phyloP scores from a whole-genome alignment of 2,329 filamentous ascomycete species.

The Sporothrix sp. region DNA sequence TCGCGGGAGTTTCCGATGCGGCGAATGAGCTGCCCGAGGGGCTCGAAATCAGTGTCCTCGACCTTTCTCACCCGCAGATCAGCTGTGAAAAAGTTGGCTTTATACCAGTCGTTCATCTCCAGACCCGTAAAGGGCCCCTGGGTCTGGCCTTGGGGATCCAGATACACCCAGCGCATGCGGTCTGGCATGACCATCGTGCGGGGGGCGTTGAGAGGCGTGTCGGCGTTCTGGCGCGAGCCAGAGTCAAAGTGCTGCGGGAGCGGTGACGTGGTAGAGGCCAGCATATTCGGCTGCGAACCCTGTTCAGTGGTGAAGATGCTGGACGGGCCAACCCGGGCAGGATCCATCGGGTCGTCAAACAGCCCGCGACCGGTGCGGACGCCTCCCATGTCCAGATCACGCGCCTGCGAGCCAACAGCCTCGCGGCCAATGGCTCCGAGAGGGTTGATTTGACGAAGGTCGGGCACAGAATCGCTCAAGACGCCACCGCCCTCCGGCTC shows the following conservation, averaged over 20 bases:
- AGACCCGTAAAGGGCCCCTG: constrained; percentile 93
- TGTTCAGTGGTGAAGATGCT: constrained; percentile 13
- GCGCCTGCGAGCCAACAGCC: constrained; percentile 42
- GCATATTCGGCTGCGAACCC: constrained; percentile 22
- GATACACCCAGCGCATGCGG: constrained; percentile 96
- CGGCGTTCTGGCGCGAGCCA: constrained; percentile 35
- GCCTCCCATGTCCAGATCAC: constrained; percentile 48
- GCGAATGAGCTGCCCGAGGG: constrained; percentile 84
- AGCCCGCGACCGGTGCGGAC: constrained; percentile 35
- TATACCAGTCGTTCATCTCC: constrained; percentile 99
- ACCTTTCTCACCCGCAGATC: constrained; percentile 91
- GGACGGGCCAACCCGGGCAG: neutral
- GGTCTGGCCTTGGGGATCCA: constrained; percentile 83
- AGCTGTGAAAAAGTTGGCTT: constrained; percentile 92
- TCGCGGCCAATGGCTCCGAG: constrained; percentile 59
- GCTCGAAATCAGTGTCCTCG: constrained; percentile 90
- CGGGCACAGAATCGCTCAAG: constrained; percentile 46
- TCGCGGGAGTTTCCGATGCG: constrained; percentile 96
- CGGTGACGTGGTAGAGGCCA: constrained; percentile 12
- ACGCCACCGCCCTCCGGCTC: constrained; percentile 51
- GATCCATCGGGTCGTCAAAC: constrained; percentile 18
- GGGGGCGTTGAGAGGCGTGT: constrained; percentile 48
- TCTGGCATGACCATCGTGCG: constrained; percentile 99
- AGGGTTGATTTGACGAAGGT: constrained; percentile 51
- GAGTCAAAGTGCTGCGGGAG: constrained; percentile 17